Conservation (phyloP, 306 rosid genomes). For the Chamaecrista fasciculata region DNA sequence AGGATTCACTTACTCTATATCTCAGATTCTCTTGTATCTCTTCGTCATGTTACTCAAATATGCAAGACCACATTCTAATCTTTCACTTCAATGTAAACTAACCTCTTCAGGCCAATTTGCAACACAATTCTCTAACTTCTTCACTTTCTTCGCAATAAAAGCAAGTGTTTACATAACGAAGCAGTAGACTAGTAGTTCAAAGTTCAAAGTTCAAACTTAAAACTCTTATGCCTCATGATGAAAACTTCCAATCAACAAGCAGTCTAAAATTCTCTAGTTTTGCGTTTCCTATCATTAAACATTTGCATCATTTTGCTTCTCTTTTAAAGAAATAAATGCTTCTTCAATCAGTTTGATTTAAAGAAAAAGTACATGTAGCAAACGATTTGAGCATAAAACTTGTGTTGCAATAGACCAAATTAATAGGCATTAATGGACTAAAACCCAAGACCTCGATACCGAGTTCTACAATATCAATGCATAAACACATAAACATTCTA, state of each 20-base stretch:
- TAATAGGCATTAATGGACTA: conserved; percentile 5
- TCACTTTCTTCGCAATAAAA: background rate
- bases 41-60: background rate
- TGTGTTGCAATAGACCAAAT: background rate
- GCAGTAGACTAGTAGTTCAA: background rate
- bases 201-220: conserved; percentile 6
- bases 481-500: background rate
- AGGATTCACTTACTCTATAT: background rate
- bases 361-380: background rate
- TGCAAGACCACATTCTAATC: too few relatives aligned
- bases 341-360: background rate
- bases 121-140: too few relatives aligned
- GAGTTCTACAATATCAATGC: too few relatives aligned
- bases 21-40: too few relatives aligned
- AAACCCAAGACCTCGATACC: background rate
- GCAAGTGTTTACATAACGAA: background rate
- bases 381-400: background rate
- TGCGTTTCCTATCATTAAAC: background rate
- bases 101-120: too few relatives aligned
- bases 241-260: background rate
- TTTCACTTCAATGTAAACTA: too few relatives aligned
- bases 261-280: background rate
- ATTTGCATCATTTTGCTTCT: too few relatives aligned
- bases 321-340: background rate
- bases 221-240: background rate